Conservation (phyloP, 2,329 filamentous ascomycete species). For the Dactylellina cionopaga region DNA sequence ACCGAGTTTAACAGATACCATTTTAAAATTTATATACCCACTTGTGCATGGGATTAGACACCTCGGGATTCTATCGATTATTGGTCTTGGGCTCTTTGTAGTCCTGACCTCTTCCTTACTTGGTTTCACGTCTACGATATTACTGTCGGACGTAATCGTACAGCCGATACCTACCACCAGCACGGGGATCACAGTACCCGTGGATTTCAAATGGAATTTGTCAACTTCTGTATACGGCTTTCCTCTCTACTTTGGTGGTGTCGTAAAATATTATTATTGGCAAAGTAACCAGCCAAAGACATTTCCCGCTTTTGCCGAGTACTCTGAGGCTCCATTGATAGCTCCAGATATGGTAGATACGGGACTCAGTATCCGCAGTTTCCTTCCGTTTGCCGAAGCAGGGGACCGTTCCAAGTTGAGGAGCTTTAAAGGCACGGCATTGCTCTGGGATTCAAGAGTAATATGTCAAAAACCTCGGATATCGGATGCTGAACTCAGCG, state of each 20-base stretch:
- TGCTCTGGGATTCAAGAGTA: constrained; percentile 32
- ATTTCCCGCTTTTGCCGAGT: constrained; percentile 25
- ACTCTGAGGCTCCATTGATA: neutral
- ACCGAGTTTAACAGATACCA: neutral
- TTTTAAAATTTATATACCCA: constrained; percentile 1
- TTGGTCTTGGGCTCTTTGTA: neutral
- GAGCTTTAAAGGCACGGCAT: constrained; percentile 3
- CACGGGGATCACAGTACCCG: neutral
- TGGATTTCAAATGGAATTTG: neutral
- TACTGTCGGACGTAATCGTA: constrained; percentile 9
- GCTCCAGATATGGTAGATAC: constrained; percentile 13
- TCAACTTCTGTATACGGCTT: neutral
- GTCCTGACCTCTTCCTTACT: constrained; percentile 11
- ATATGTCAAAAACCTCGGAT: constrained; percentile 26
- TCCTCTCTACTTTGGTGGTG: neutral
- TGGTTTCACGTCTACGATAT: constrained; percentile 1
- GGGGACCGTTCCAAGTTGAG: constrained; percentile 13
- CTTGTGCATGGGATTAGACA: neutral
- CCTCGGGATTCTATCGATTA: neutral
- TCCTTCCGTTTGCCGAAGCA: constrained; percentile 12
- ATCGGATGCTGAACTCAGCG: neutral
- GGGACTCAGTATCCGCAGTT: constrained; percentile 13
- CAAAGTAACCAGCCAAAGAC: neutral
- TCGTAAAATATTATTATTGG: constrained; percentile 3
- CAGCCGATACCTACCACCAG: constrained; percentile 7